A percentile compares a stretch with the other conserved stretches of the same genome.
Evolutionary conservation across 768 basidiomycete species (phyloP).

Genomic region (Lentinus tigrinus): DNA sequence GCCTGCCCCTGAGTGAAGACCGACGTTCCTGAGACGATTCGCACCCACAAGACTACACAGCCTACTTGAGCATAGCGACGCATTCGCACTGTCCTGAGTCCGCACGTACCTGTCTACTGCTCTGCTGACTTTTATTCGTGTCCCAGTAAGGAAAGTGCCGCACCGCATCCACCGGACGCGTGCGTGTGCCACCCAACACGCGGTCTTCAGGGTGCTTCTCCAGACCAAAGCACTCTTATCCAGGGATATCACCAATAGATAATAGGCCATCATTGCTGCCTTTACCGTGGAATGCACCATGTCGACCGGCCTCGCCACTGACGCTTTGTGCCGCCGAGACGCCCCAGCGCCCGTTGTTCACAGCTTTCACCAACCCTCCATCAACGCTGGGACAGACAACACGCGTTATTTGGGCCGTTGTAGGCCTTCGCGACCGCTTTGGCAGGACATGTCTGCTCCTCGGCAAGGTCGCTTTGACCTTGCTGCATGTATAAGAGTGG

Average conservation of each 20-base stretch:
- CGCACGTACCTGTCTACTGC: background rate
- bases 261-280: background rate
- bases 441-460: background rate
- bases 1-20: slow-evolving; percentile 3
- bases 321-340: background rate
- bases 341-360: background rate
- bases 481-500: background rate
- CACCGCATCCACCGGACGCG: no score
- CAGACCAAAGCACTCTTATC: background rate
- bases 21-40: background rate
- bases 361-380: background rate
- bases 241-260: background rate
- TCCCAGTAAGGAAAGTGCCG: background rate
- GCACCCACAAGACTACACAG: background rate
- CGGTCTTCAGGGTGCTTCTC: background rate
- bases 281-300: background rate
- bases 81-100: background rate
- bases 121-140: background rate
- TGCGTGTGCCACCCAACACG: background rate
- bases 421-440: slow-evolving; percentile 10
- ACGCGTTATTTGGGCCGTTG: background rate
- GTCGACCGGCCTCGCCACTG: background rate
- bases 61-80: background rate
- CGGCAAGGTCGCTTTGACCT: slow-evolving; percentile 8
- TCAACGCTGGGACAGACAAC: slow-evolving; percentile 4